Percentiles rank a stretch among this genome's conserved stretches.
phyloP scores from a whole-genome alignment of 176 grass and related monocot species.

The Alopecurus myosuroides region DNA sequence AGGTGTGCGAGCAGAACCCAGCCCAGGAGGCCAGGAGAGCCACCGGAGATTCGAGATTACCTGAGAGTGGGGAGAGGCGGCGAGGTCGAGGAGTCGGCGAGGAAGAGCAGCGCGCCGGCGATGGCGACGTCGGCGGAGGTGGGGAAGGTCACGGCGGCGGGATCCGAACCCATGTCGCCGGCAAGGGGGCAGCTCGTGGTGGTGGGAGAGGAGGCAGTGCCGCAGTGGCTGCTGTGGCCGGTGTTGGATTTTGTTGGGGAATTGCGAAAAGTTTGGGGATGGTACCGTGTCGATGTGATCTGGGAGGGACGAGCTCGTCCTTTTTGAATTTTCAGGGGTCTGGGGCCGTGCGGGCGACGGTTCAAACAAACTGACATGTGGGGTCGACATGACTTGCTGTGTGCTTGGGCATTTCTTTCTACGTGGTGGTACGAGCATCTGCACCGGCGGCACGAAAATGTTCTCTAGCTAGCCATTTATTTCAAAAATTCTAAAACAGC shows the following conservation, averaged over 20 bases:
- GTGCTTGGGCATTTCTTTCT: too few species aligned
- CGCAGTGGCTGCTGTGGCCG: background rate
- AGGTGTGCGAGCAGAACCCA: background rate
- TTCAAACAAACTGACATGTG: background rate
- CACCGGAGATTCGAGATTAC: background rate
- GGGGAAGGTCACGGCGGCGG: conserved; percentile 4
- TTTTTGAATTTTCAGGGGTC: conserved; percentile 27
- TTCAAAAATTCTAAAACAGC: too few species aligned
- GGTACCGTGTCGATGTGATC: background rate
- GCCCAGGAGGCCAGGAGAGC: background rate
- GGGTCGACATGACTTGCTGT: background rate
- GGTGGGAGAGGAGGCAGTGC: background rate
- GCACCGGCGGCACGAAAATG: too few species aligned
- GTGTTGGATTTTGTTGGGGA: conserved; percentile 11
- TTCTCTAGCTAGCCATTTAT: too few species aligned
- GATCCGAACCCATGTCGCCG: background rate
- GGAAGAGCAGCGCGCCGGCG: conserved; percentile 36
- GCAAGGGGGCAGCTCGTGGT: background rate
- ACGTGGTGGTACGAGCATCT: too few species aligned
- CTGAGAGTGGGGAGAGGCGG: conserved; percentile 16
- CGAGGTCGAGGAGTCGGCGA: conserved; percentile 23
- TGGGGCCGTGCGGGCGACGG: background rate
- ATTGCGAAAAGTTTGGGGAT: conserved; percentile 5
- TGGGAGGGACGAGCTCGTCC: background rate
- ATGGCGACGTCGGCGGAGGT: conserved; percentile 9